phyloP scores from a whole-genome alignment of 1,139 yeast genomes.

The Sugiyamaella xylanicola region DNA sequence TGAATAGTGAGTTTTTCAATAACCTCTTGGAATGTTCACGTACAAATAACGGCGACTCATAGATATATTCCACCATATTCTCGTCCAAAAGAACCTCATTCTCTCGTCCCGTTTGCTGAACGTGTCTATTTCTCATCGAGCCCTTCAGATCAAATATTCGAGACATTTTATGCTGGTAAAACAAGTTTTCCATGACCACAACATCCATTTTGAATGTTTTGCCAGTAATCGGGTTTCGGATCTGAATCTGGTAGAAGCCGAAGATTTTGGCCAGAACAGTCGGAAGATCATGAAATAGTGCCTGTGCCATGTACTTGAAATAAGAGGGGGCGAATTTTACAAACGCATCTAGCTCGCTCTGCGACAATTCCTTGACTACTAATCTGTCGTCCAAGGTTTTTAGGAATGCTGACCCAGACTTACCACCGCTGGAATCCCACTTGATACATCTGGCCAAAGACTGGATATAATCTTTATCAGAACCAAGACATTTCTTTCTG shows the following conservation, averaged over 20 bases:
- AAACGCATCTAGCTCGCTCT: constrained; percentile 88
- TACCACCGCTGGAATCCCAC: constrained; percentile 97
- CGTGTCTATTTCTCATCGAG: constrained; percentile 96
- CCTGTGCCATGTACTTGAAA: constrained; percentile 94
- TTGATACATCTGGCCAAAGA: constrained; percentile 90
- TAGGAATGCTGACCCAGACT: constrained; percentile 90
- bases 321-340: constrained; percentile 95
- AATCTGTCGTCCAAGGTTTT: constrained; percentile 90
- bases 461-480: constrained; percentile 75
- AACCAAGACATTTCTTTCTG: constrained; percentile 82
- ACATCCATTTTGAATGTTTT: constrained; percentile 85
- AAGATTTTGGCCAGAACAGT: constrained; percentile 92
- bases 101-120: constrained; percentile 92
- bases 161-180: constrained; percentile 78
- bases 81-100: constrained; percentile 95
- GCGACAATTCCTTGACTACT: constrained; percentile 85
- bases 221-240: constrained; percentile 74
- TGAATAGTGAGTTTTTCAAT: constrained; percentile 85
- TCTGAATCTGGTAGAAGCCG: constrained; percentile 93
- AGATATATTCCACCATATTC: constrained; percentile 96
- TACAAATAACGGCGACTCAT: constrained; percentile 93
- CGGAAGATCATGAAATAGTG: constrained; percentile 90
- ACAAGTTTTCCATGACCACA: constrained; percentile 92
- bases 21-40: constrained; percentile 88
- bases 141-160: constrained; percentile 96